Conservation (phyloP, 2,329 filamentous ascomycete species). For the Aureobasidium pullulans region DNA sequence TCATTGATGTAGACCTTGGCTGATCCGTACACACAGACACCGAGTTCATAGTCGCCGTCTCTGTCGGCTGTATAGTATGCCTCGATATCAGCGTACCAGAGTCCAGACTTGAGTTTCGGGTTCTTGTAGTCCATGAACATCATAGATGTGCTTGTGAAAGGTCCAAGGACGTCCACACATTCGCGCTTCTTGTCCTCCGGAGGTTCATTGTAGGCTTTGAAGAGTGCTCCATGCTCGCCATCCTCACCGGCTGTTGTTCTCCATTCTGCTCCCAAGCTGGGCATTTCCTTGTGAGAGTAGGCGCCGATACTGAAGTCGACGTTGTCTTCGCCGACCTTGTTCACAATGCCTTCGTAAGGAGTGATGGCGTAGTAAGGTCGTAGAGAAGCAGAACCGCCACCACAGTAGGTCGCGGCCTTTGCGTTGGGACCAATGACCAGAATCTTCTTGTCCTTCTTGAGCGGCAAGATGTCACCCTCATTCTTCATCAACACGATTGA, state of each 20-base stretch:
- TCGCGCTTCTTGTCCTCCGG: slow-evolving; percentile 38
- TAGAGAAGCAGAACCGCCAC: slow-evolving; percentile 28
- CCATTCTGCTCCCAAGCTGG: neutral
- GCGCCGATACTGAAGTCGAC: slow-evolving; percentile 17
- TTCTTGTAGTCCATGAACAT: slow-evolving; percentile 48
- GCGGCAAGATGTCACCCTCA: slow-evolving; percentile 54
- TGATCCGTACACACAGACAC: slow-evolving; percentile 58
- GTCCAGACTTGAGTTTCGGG: slow-evolving; percentile 25
- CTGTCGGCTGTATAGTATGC: slow-evolving; percentile 54
- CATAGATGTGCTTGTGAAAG: slow-evolving; percentile 32
- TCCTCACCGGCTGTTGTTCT: neutral
- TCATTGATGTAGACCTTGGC: slow-evolving; percentile 56
- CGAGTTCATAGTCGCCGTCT: slow-evolving; percentile 56
- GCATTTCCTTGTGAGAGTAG: slow-evolving; percentile 17
- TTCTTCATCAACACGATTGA: slow-evolving; percentile 53
- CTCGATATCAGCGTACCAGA: slow-evolving; percentile 43
- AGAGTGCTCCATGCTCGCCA: slow-evolving; percentile 1
- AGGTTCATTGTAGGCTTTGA: slow-evolving; percentile 47
- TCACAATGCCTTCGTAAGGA: slow-evolving; percentile 25
- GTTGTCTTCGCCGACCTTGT: slow-evolving; percentile 18
- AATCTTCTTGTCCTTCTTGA: slow-evolving; percentile 59
- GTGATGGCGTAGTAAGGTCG: slow-evolving; percentile 28
- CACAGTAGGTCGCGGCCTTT: slow-evolving; percentile 50
- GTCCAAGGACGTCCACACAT: slow-evolving; percentile 42
- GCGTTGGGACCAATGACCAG: slow-evolving; percentile 72